These are phyloP conservation scores for Candida incommunis DNA, from an alignment of 805 yeast genomes.

Conservation along the genomic window DNA sequence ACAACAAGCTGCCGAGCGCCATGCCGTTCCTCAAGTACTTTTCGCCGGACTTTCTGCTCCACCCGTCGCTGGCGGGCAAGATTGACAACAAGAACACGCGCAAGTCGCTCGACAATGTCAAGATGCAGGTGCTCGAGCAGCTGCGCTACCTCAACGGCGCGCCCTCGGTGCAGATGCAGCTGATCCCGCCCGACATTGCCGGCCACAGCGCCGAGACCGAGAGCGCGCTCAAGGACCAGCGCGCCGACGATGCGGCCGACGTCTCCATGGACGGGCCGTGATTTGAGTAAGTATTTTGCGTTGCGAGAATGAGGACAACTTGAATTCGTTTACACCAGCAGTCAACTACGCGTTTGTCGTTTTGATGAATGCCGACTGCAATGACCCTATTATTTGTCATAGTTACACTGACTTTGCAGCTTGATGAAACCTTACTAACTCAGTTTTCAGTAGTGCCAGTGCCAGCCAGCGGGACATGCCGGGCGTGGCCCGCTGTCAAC, in stretches of 20 bases:
- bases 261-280: background rate
- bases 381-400: background rate
- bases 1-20: constrained; percentile 57
- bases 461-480: too few species aligned
- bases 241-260: constrained; percentile 11
- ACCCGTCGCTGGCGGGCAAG: constrained; percentile 67
- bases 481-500: too few species aligned
- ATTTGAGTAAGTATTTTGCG: too few species aligned
- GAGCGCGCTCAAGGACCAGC: constrained; percentile 19
- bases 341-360: background rate
- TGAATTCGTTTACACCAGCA: background rate
- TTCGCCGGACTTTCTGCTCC: constrained; percentile 83
- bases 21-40: constrained; percentile 72
- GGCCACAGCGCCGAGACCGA: constrained; percentile 27
- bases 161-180: constrained; percentile 87
- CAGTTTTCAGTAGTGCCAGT: too few species aligned
- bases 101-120: constrained; percentile 68
- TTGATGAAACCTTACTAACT: background rate
- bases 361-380: background rate
- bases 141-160: constrained; percentile 75
- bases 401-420: background rate
- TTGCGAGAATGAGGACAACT: background rate
- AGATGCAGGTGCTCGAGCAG: constrained; percentile 65
- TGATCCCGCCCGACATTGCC: constrained; percentile 57
- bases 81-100: constrained; percentile 78